These are phyloP conservation scores for Dactylorhiza incarnata DNA, from an alignment of 106 monocot species.

Conservation along the genomic window DNA sequence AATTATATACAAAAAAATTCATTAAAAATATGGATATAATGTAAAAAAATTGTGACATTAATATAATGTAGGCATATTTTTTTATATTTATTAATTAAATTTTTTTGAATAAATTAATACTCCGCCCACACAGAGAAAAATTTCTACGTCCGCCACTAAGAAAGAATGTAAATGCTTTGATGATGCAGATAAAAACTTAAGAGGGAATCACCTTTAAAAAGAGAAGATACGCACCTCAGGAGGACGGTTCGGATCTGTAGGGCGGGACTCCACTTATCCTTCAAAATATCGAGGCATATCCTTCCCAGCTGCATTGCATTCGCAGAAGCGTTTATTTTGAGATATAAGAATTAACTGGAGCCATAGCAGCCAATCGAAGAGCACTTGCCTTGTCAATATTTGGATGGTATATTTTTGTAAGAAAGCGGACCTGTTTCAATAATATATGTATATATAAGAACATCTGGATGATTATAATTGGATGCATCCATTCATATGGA, in stretches of 20 bases:
- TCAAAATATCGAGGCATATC: slow-evolving; percentile 82
- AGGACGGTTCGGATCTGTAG: slow-evolving; percentile 86
- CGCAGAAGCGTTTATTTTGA: neutral
- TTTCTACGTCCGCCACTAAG: too few species aligned
- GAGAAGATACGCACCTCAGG: slow-evolving; percentile 36
- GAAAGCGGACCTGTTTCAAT: slow-evolving; percentile 72
- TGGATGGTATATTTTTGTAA: slow-evolving; percentile 92
- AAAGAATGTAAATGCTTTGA: neutral
- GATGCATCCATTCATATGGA: neutral
- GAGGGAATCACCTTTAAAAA: neutral
- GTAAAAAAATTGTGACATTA: too few species aligned
- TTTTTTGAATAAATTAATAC: too few species aligned
- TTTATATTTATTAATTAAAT: too few species aligned
- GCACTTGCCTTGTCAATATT: slow-evolving; percentile 83
- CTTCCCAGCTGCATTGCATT: slow-evolving; percentile 70
- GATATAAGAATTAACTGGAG: neutral
- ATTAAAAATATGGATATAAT: too few species aligned
- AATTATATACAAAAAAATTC: too few species aligned
- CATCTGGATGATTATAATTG: neutral
- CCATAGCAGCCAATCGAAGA: neutral
- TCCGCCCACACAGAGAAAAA: too few species aligned
- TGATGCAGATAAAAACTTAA: neutral
- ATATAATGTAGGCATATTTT: too few species aligned
- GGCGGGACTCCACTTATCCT: slow-evolving; percentile 95
- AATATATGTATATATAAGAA: neutral